Percentiles rank a stretch among this genome's conserved stretches.
phyloP scores from a whole-genome alignment of 2,329 filamentous ascomycete species.

The Botrytis byssoidea region DNA sequence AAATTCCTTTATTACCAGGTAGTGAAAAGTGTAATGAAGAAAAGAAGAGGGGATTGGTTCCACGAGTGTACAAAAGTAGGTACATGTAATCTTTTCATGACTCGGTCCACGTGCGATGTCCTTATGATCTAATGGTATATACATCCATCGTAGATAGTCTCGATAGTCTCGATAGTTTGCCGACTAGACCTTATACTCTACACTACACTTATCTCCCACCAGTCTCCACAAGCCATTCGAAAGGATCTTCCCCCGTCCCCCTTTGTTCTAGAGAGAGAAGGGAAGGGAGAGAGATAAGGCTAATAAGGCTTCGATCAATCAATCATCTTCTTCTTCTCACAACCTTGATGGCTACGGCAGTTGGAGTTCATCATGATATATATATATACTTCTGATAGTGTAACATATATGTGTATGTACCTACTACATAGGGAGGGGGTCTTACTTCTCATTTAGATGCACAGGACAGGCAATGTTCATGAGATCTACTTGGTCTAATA shows the following conservation, averaged over 20 bases:
- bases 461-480: neutral
- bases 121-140: neutral
- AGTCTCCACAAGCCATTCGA: neutral
- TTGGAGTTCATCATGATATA: neutral
- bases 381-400: neutral
- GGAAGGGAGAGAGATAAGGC: neutral
- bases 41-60: neutral
- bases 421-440: neutral
- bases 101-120: constrained; percentile 1
- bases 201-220: constrained; percentile 6
- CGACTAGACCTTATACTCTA: neutral
- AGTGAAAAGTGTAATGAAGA: neutral
- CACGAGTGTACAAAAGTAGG: neutral
- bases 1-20: neutral
- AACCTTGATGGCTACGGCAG: constrained; percentile 6
- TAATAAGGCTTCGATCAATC: neutral
- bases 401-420: neutral
- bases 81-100: neutral
- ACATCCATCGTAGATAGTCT: neutral
- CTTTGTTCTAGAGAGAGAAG: neutral
- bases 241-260: neutral
- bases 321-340: neutral
- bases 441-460: neutral
- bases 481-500: neutral
- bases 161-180: neutral